Base-by-base conservation (phyloP, 2,329 filamentous ascomycete genomes). In the Emergomyces orientalis region DNA sequence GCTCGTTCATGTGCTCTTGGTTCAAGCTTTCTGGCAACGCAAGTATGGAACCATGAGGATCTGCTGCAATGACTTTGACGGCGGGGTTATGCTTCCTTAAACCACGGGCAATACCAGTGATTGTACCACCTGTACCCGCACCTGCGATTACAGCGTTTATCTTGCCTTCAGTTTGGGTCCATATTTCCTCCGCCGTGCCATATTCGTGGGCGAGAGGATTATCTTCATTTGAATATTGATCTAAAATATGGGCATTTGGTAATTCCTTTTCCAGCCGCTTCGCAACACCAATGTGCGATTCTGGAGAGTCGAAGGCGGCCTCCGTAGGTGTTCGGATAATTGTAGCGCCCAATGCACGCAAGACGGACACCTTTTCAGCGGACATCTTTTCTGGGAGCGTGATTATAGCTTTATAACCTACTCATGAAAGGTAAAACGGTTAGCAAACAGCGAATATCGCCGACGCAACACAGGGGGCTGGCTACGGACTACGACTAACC, bases 311-410 rank as follows among this genome's bases (percentile, higher is more conserved):
- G 81, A 86, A 97, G 51, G 94, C 93, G 45, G 94, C 94, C 77
- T 96, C 91, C 41, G 92, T 99, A 30, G 94, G 94, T 3, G 94
- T 99, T 62, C 94, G 88, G 75, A 99, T 97, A 77, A 99, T 97
- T 73, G 95, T 97, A 51, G 94, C 94, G 67, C 93, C 93, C 60
- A 99, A 84, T 37, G 94, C 93, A 70, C 91, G 89, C 65, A 99
- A 83, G 34, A 99, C 94, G 1, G 93, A 89, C 47, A 99, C 94
- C 78, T 99, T 99, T 78, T 99, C 94, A 57, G 91, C 89, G 1
- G 91, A 97, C 94, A 99, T 99, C 82, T 99, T 99, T 80, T 99
- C 94, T 60, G 94, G 94, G 55, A 99, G 85, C 13, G 94, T 99
- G 76, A 99, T 99, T 78, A 99, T 97, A 49, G 92, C 95, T 78